A percentile compares a stretch with the other conserved stretches of the same genome.
phyloP scores from a whole-genome alignment of 495 filamentous ascomycete species.

The Aspergillus homomorphus region DNA sequence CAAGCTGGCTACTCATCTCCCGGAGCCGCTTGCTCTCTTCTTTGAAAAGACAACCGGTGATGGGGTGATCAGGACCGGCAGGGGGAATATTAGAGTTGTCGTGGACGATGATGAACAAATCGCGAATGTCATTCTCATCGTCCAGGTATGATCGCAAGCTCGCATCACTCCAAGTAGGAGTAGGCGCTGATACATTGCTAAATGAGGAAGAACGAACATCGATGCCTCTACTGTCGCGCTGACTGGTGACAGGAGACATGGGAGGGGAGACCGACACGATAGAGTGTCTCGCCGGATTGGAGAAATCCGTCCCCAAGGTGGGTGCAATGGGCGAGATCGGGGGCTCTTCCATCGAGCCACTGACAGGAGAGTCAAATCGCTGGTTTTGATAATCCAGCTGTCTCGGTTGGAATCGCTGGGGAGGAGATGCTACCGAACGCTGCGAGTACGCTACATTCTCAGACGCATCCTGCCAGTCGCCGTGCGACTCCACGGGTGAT shows the following conservation, averaged over 20 bases:
- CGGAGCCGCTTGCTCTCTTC: conserved; percentile 78
- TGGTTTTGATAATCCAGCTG: conserved; percentile 34
- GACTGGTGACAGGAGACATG: conserved; percentile 62
- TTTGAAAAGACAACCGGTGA: conserved; percentile 75
- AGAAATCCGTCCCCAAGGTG: conserved; percentile 61
- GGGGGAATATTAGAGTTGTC: conserved; percentile 80
- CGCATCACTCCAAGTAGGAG: conserved; percentile 76
- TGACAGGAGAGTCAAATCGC: conserved; percentile 71
- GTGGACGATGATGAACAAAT: conserved; percentile 86
- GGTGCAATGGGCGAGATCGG: conserved; percentile 43
- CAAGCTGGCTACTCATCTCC: conserved; percentile 80
- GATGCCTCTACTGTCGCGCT: conserved; percentile 27
- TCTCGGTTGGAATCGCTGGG: conserved; percentile 35
- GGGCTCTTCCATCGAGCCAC: conserved; percentile 54
- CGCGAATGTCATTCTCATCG: conserved; percentile 84
- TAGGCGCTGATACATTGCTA: conserved; percentile 36
- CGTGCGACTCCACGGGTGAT: conserved; percentile 25
- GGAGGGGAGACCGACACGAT: conserved; percentile 60
- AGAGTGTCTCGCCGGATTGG: conserved; percentile 60
- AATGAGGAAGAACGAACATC: conserved; percentile 41
- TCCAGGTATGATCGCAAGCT: conserved; percentile 86
- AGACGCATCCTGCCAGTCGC: conserved; percentile 12
- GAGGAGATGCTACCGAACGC: conserved; percentile 33
- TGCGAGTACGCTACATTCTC: conserved; percentile 11
- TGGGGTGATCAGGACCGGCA: conserved; percentile 75